These are phyloP conservation scores for Albugo candida DNA, from an alignment of 352 stramenopile species.

Conservation along the genomic window DNA sequence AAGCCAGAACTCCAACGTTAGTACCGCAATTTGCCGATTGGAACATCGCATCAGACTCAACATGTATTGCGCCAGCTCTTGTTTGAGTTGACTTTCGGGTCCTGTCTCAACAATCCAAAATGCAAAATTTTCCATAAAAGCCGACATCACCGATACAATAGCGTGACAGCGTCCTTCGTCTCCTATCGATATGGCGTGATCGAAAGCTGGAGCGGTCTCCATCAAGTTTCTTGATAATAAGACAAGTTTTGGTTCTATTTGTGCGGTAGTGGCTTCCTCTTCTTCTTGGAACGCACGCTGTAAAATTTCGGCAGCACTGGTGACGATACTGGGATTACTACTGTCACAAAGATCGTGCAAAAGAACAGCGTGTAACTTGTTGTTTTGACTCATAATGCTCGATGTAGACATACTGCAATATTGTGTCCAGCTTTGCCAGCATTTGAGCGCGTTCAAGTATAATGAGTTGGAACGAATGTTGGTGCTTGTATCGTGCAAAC, in stretches of 20 bases:
- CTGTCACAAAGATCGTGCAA: conserved; percentile 24
- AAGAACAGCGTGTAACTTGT: conserved; percentile 21
- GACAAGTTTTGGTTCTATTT: conserved; percentile 23
- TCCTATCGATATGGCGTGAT: conserved; percentile 22
- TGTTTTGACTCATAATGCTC: conserved; percentile 18
- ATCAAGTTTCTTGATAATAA: conserved; percentile 24
- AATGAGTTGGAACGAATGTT: conserved; percentile 10
- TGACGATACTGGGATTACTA: not conserved
- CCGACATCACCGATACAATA: conserved; percentile 35
- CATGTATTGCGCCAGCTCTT: conserved; percentile 31
- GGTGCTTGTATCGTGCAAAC: conserved; percentile 13
- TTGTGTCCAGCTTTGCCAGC: conserved; percentile 35
- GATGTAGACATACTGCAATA: conserved; percentile 31
- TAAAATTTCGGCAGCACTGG: conserved; percentile 25
- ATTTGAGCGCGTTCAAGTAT: conserved; percentile 31
- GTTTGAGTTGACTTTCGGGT: conserved; percentile 12
- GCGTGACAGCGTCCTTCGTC: conserved; percentile 40
- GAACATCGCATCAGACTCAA: conserved; percentile 29
- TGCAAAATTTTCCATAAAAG: conserved; percentile 47
- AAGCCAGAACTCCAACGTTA: conserved; percentile 59
- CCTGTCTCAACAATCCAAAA: conserved; percentile 42
- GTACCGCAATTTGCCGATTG: conserved; percentile 44
- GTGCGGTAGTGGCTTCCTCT: conserved; percentile 25
- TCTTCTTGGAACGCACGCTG: conserved; percentile 32
- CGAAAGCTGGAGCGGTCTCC: conserved; percentile 21